Conservation (phyloP, 805 yeast species). For the Kodamaea restingae region DNA sequence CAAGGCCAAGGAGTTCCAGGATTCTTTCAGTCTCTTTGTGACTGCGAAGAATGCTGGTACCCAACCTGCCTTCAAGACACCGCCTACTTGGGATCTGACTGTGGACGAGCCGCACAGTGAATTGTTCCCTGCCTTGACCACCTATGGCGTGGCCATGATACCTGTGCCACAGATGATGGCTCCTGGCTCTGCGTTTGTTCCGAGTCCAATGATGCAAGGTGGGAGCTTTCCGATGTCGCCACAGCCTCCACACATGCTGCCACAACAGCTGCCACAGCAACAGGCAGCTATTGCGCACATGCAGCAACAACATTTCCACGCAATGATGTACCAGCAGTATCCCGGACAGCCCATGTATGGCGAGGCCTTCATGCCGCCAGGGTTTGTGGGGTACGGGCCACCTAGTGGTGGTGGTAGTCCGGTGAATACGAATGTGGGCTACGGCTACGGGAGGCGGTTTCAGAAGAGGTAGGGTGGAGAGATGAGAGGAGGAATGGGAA, state of each 20-base stretch:
- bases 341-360: constrained; percentile 32
- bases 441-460: constrained; percentile 13
- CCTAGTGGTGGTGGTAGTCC: constrained; percentile 20
- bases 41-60: constrained; percentile 34
- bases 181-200: constrained; percentile 24
- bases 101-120: constrained; percentile 53
- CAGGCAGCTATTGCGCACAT: constrained; percentile 27
- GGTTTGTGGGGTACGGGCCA: constrained; percentile 26
- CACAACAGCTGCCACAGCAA: constrained; percentile 10
- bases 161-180: constrained; percentile 13
- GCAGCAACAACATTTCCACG: constrained; percentile 31
- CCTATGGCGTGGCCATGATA: constrained; percentile 4
- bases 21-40: constrained; percentile 50
- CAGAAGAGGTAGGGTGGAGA: constrained; percentile 14
- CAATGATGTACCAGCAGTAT: constrained; percentile 35
- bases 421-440: constrained; percentile 22
- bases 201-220: constrained; percentile 26
- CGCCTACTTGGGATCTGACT: constrained; percentile 73
- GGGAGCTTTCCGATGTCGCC: constrained; percentile 29
- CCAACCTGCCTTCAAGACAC: constrained; percentile 52
- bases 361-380: constrained; percentile 32
- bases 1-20: constrained; percentile 35
- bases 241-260: constrained; percentile 22
- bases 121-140: constrained; percentile 41
- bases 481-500: constrained; percentile 6